These are phyloP conservation scores for Globisporangium heterothallicum DNA, from an alignment of 352 stramenopile species.

Conservation along the genomic window DNA sequence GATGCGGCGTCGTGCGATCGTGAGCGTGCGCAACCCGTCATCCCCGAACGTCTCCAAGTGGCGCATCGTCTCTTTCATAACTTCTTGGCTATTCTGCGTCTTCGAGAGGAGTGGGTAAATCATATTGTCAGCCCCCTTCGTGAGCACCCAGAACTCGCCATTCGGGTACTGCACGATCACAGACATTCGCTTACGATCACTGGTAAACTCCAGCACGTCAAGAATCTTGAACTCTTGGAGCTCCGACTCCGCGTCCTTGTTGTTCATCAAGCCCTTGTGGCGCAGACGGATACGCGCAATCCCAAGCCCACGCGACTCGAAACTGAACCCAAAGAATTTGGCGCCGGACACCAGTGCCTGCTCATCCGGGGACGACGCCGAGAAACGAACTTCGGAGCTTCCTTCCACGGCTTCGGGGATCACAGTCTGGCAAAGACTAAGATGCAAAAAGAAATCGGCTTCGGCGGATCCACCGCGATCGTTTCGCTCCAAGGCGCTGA, in stretches of 20 bases:
- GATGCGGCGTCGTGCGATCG: conserved; percentile 60
- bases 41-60: conserved; percentile 80
- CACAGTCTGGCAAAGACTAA: conserved; percentile 80
- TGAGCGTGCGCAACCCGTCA: conserved; percentile 81
- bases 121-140: conserved; percentile 92
- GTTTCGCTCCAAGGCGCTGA: conserved; percentile 32
- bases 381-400: conserved; percentile 52
- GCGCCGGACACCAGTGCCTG: conserved; percentile 86
- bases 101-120: conserved; percentile 82
- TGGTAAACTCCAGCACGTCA: conserved; percentile 96
- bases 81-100: conserved; percentile 43
- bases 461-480: conserved; percentile 30
- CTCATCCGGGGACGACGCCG: conserved; percentile 82
- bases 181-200: conserved; percentile 77
- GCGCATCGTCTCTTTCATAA: conserved; percentile 49
- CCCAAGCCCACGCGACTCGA: conserved; percentile 60
- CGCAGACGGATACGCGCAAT: conserved; percentile 54
- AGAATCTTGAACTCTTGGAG: conserved; percentile 81
- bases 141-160: conserved; percentile 61
- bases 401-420: conserved; percentile 58
- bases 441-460: conserved; percentile 80
- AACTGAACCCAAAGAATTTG: conserved; percentile 74
- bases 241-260: conserved; percentile 29
- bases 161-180: conserved; percentile 70
- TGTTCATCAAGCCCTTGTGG: conserved; percentile 34